These are phyloP conservation scores for Pulveroboletus sp. DNA, from an alignment of 768 basidiomycete genomes.

Conservation along the genomic window DNA sequence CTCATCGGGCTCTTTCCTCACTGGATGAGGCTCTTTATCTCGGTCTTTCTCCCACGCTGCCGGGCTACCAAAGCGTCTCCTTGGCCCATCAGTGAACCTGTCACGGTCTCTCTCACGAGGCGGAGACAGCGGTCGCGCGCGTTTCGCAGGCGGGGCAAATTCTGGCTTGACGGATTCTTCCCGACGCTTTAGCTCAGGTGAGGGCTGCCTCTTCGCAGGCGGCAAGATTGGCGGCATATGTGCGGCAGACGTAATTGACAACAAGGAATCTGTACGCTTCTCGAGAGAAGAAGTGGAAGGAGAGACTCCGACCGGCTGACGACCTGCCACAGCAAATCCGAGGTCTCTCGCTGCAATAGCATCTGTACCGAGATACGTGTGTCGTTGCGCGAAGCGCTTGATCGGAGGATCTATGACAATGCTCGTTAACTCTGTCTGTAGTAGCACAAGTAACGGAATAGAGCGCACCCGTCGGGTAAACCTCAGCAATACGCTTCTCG, in stretches of 20 bases:
- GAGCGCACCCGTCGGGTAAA: slow-evolving; percentile 73
- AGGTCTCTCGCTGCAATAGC: slow-evolving; percentile 87
- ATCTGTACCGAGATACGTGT: slow-evolving; percentile 68
- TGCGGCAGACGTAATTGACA: slow-evolving; percentile 29
- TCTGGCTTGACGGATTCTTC: slow-evolving; percentile 39
- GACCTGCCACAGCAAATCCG: slow-evolving; percentile 59
- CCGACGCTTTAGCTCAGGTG: slow-evolving; percentile 37
- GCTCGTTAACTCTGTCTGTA: background rate
- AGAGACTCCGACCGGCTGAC: slow-evolving; percentile 19
- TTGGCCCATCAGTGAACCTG: slow-evolving; percentile 33
- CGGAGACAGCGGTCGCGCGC: slow-evolving; percentile 44
- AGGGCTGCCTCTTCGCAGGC: slow-evolving; percentile 28
- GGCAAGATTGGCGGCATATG: slow-evolving; percentile 22
- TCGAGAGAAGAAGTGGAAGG: slow-evolving; percentile 24
- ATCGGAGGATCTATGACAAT: slow-evolving; percentile 68
- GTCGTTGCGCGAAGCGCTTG: slow-evolving; percentile 85
- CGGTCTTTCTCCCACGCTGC: slow-evolving; percentile 42
- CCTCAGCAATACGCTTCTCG: slow-evolving; percentile 83
- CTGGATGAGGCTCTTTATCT: slow-evolving; percentile 37
- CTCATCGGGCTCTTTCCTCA: slow-evolving; percentile 40
- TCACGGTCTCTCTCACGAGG: slow-evolving; percentile 48
- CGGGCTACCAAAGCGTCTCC: slow-evolving; percentile 40
- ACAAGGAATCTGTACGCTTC: slow-evolving; percentile 34
- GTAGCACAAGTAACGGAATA: background rate
- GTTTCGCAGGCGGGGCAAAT: slow-evolving; percentile 39